A percentile compares a stretch with the other conserved stretches of the same genome.
Evolutionary conservation across 75 land plant genomes (phyloP).

Genomic region (Sequoiadendron giganteum): DNA sequence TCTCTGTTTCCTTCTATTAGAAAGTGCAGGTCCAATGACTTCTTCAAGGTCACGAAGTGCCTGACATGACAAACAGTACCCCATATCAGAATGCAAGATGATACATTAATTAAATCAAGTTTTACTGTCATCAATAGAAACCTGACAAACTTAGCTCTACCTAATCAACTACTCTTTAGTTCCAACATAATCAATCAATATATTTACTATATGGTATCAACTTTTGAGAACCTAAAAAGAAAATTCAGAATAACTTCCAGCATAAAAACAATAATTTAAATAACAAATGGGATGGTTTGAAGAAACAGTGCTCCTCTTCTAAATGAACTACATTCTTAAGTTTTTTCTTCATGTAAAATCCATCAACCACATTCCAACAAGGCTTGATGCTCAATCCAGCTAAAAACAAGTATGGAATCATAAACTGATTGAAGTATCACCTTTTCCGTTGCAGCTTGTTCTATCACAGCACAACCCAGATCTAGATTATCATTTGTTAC

Average conservation of each 20-base stretch:
- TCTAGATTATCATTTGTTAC: slow-evolving; percentile 95
- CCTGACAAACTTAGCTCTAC: background rate
- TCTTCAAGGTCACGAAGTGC: slow-evolving; percentile 86
- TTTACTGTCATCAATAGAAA: background rate
- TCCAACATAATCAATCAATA: background rate
- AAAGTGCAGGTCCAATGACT: slow-evolving; percentile 62
- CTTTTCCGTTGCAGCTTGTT: slow-evolving; percentile 92
- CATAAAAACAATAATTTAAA: background rate
- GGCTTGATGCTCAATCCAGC: background rate
- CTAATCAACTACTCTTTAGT: too few relatives aligned
- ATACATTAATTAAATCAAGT: background rate
- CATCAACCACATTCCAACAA: background rate
- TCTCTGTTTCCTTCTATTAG: slow-evolving; percentile 69
- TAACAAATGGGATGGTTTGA: background rate
- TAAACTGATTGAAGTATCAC: slow-evolving; percentile 13
- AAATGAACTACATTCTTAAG: background rate
- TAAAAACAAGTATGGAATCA: background rate
- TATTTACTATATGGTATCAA: background rate
- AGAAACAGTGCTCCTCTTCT: background rate
- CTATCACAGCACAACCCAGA: slow-evolving; percentile 93
- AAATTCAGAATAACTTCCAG: background rate
- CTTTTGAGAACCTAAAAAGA: background rate
- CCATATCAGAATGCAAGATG: background rate
- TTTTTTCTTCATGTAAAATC: too few relatives aligned
- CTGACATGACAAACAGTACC: slow-evolving; percentile 34